Percentiles rank a stretch among this genome's conserved stretches.
phyloP scores from a whole-genome alignment of 2,329 filamentous ascomycete genomes.

The Arthrobotrys conoides region DNA sequence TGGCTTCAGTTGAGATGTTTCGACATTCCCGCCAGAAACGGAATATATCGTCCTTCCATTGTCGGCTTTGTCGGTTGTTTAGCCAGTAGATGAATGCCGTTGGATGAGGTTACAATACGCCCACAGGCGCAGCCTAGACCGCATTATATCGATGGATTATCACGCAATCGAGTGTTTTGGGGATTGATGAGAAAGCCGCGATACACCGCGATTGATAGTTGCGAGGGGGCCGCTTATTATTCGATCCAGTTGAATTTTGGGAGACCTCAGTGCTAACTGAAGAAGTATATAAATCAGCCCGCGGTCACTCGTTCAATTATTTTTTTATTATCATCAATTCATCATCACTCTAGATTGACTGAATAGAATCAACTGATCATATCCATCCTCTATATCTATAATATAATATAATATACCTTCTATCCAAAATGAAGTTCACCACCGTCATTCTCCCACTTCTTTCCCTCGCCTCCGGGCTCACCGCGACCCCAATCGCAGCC shows the following conservation, averaged over 20 bases:
- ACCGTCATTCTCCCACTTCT: constrained; percentile 27
- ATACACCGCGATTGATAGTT: neutral
- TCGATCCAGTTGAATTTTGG: neutral
- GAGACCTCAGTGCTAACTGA: neutral
- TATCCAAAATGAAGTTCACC: constrained; percentile 26
- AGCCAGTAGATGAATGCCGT: neutral
- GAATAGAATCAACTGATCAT: neutral
- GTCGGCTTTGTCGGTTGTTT: neutral
- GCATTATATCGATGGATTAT: neutral
- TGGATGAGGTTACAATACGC: neutral
- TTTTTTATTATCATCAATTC: neutral
- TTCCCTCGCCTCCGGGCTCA: constrained; percentile 16
- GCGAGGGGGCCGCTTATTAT: too few relatives aligned
- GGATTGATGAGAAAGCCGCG: neutral
- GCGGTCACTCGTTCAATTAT: neutral
- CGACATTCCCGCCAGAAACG: neutral
- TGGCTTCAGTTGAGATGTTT: neutral
- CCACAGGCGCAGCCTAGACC: neutral
- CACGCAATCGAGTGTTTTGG: neutral
- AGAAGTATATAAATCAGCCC: neutral
- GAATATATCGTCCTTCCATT: neutral
- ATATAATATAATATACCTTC: neutral
- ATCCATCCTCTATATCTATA: neutral
- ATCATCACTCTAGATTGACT: constrained; percentile 1
- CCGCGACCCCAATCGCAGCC: constrained; percentile 4